Base-by-base conservation (phyloP, 2,329 filamentous ascomycete species). In the Alternaria sp. region DNA sequence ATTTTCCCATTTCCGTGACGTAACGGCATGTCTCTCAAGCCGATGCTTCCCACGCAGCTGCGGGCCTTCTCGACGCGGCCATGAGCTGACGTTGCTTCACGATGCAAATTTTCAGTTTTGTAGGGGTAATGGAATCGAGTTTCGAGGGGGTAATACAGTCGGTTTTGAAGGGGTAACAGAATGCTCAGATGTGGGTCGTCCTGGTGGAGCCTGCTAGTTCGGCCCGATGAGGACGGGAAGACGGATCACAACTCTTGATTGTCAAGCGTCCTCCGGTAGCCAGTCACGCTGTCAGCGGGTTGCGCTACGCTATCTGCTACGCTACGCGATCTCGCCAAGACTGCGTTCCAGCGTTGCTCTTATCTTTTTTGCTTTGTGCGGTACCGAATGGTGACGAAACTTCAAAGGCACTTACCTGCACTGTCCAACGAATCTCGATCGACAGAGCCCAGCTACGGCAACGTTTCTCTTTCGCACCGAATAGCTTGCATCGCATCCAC, bases 61-160 rank as follows among this genome's bases (percentile, higher is more conserved):
- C 61, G 49, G 56, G 56, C 34, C 51, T 51, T 41, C 26, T 39
- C 52, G 24, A 44, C 28, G 23, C 29, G 17, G 33, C 39, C 44
- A 56, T 52, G 51, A 36, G 39, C 40, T 36, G 42, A 42, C 28
- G 26, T 50, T 37, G n/a, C 56, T 39, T 50, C 34, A 17, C 48
- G 23, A 50, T 48, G 61, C 44, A 72, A 69, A 68, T 74, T 74
- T 75, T 75, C 67, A 75, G 52, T 76, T 76, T 74, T 56, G 70
- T 69, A 72, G 73, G 73, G 72, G 73, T 77, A 77, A 77, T 73
- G 36, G 57, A 67, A 61, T 59, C 39, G 42, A 60, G 67, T 75
- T 74, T 72, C 53, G 72, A 69, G 69, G 68, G 70, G 72, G 73
- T 76, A 76, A 76, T 73, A 36, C 54, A 65, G 60, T 53, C 21